Percentiles rank a stretch among this genome's conserved stretches.
Evolutionary conservation across 176 grass and related monocot genomes (phyloP).

Genomic region (Triticum turgidum): DNA sequence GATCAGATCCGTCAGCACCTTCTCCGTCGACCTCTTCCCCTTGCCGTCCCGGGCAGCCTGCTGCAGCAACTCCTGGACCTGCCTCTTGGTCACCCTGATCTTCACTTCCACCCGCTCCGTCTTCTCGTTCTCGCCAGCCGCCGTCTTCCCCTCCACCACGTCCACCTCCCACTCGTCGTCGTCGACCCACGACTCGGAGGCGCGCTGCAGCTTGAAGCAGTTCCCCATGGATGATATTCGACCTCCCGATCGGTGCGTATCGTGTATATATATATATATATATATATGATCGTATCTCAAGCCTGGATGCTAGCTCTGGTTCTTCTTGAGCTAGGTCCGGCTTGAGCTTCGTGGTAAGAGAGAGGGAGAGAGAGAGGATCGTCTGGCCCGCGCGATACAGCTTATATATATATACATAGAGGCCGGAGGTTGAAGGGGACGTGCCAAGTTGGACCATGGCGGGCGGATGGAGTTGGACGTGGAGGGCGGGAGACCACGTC

Average conservation of each 20-base stretch:
- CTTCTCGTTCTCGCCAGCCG: neutral
- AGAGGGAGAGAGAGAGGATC: neutral
- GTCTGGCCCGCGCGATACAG: neutral
- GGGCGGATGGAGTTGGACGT: neutral
- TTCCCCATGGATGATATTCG: constrained; percentile 46
- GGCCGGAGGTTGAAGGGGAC: neutral
- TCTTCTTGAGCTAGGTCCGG: neutral
- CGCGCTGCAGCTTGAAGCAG: constrained; percentile 41
- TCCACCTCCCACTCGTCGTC: constrained; percentile 44
- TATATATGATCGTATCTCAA: neutral
- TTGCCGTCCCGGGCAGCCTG: constrained; percentile 20
- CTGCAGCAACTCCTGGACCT: constrained; percentile 54
- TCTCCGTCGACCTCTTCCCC: constrained; percentile 17
- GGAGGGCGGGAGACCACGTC: constrained; percentile 25
- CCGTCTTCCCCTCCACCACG: neutral
- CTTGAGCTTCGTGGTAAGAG: neutral
- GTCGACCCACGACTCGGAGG: constrained; percentile 50
- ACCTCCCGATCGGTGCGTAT: neutral
- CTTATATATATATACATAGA: constrained; percentile 38
- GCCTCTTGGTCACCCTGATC: constrained; percentile 60
- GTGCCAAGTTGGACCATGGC: constrained; percentile 17
- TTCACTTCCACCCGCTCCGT: constrained; percentile 41
- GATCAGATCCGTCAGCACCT: constrained; percentile 44
- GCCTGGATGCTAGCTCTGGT: neutral
- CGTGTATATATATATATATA: neutral